Conservation (phyloP, 148 eudicot genomes). For the Chenopodium suecicum region DNA sequence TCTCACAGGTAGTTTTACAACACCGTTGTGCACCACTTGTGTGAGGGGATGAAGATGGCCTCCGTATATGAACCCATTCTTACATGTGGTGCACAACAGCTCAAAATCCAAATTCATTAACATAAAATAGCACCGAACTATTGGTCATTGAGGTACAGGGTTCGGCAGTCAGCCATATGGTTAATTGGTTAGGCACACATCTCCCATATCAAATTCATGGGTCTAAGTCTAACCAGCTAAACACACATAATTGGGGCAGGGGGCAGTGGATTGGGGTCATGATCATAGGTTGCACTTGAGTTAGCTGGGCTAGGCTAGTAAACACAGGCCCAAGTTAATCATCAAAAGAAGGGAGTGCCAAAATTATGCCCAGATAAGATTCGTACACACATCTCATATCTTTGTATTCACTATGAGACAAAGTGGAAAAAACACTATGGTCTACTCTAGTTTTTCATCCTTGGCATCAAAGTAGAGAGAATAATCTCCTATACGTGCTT, state of each 20-base stretch:
- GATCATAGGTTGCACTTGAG: neutral
- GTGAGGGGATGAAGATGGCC: neutral
- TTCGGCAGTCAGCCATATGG: neutral
- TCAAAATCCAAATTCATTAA: neutral
- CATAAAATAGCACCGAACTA: neutral
- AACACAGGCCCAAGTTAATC: neutral
- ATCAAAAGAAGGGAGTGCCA: neutral
- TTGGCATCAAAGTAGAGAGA: conserved; percentile 11
- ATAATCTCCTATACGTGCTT: conserved; percentile 1
- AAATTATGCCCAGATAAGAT: neutral
- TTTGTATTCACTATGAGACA: neutral
- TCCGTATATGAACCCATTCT: neutral
- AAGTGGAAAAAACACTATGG: neutral
- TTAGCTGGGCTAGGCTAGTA: neutral
- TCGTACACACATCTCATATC: neutral
- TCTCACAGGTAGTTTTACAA: neutral
- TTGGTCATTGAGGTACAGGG: neutral
- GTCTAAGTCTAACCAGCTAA: neutral
- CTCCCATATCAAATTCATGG: neutral
- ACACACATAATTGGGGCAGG: too few species aligned
- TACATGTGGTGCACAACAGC: neutral
- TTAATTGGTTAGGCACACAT: neutral
- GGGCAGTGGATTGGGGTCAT: too few species aligned
- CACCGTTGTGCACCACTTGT: neutral
- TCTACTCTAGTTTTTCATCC: conserved; percentile 6